Conservation (phyloP, 805 yeast genomes). For the Suhomyces sp. region DNA sequence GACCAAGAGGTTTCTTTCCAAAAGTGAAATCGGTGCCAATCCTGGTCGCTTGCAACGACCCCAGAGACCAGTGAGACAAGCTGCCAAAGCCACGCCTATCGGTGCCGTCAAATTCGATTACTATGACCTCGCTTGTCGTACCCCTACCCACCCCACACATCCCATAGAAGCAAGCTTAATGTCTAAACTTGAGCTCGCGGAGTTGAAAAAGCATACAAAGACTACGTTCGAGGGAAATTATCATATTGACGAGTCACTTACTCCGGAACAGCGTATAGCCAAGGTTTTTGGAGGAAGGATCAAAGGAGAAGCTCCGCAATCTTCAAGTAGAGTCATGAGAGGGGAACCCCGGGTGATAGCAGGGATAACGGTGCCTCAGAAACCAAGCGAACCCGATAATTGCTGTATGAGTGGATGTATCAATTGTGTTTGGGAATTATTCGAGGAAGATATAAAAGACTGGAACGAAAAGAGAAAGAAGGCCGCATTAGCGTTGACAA, state of each 20-base stretch:
- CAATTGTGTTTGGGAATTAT: conserved; percentile 95
- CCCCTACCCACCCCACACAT: conserved; percentile 33
- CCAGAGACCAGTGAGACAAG: not conserved
- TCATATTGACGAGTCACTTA: conserved; percentile 19
- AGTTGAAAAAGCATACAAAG: conserved; percentile 20
- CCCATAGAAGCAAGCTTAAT: conserved; percentile 33
- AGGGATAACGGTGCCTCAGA: conserved; percentile 78
- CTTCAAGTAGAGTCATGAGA: conserved; percentile 36
- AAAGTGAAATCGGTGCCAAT: too few species aligned
- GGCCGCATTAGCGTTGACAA: conserved; percentile 49
- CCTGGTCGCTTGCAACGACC: too few species aligned
- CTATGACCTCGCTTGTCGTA: conserved; percentile 37
- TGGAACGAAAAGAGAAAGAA: conserved; percentile 64
- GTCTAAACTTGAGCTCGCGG: conserved; percentile 17
- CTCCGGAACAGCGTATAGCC: conserved; percentile 49
- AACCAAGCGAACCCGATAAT: conserved; percentile 88
- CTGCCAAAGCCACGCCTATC: not conserved
- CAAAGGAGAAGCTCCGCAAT: conserved; percentile 48
- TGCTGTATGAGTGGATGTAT: conserved; percentile 98
- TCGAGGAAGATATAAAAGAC: conserved; percentile 80
- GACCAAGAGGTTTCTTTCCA: not conserved
- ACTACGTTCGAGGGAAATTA: conserved; percentile 35
- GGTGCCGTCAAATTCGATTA: conserved; percentile 22
- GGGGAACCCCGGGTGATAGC: conserved; percentile 39
- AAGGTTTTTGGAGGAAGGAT: conserved; percentile 57